phyloP scores from a whole-genome alignment of 768 basidiomycete genomes.

The Rhizopogon salebrosus region DNA sequence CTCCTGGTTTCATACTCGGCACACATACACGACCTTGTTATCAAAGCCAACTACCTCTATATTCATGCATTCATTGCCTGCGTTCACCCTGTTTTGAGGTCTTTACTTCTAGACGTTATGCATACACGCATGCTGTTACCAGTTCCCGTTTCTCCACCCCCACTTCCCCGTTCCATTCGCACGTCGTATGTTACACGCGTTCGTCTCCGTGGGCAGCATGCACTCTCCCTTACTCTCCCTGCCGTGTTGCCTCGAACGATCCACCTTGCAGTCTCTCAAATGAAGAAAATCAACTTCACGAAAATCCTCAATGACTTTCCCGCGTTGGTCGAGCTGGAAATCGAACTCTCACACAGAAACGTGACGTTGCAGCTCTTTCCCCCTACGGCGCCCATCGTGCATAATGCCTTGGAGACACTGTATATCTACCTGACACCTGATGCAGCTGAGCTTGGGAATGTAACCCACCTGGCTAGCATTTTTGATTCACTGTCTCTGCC shows the following conservation, averaged over 20 bases:
- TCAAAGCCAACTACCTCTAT: constrained; percentile 15
- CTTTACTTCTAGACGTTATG: no score
- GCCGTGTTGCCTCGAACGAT: constrained; percentile 14
- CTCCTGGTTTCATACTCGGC: constrained; percentile 15
- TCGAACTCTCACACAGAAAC: no score
- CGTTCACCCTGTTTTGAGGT: constrained; percentile 7
- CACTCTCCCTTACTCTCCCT: constrained; percentile 12
- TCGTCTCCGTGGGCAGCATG: constrained; percentile 8
- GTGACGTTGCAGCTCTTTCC: no score
- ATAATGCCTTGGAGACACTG: constrained; percentile 1
- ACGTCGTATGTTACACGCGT: constrained; percentile 14
- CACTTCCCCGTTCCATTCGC: constrained; percentile 1
- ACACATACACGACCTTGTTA: constrained; percentile 12
- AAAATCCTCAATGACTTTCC: constrained; percentile 14
- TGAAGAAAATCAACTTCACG: constrained; percentile 4
- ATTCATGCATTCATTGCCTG: constrained; percentile 12
- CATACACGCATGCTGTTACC: no score
- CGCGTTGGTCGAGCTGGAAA: constrained; percentile 11
- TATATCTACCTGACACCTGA: constrained; percentile 16
- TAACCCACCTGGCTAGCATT: constrained; percentile 10
- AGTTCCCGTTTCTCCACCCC: no score
- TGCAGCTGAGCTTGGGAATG: constrained; percentile 13
- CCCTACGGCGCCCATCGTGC: no score
- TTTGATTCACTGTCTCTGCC: constrained; percentile 20
- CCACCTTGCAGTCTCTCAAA: constrained; percentile 17